phyloP scores from a whole-genome alignment of 495 filamentous ascomycete genomes.

The Lindgomyces ingoldianus region DNA sequence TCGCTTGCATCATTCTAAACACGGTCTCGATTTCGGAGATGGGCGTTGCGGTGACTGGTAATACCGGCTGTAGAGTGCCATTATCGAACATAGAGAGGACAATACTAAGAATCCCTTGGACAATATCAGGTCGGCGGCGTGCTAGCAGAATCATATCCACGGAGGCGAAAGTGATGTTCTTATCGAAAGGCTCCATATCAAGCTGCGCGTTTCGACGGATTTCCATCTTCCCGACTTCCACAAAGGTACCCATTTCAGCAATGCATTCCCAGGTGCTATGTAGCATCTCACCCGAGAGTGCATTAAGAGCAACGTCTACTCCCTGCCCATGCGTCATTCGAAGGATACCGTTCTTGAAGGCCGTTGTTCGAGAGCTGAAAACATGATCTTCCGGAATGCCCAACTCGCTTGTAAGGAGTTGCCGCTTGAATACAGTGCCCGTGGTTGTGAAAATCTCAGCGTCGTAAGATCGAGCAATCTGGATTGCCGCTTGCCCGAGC shows the following conservation, averaged over 20 bases:
- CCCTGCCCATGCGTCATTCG: constrained; percentile 52
- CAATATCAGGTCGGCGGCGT: neutral
- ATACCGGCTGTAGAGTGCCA: neutral
- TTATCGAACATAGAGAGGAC: neutral
- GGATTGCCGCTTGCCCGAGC: constrained; percentile 19
- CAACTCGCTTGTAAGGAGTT: constrained; percentile 4
- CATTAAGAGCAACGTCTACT: constrained; percentile 59
- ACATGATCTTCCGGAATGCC: constrained; percentile 4
- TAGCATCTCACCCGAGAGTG: constrained; percentile 48
- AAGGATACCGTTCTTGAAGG: neutral
- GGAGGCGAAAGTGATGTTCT: neutral
- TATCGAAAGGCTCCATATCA: neutral
- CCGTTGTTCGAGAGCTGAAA: neutral
- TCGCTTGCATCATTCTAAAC: neutral
- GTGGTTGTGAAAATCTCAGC: constrained; percentile 26
- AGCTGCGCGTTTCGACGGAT: neutral
- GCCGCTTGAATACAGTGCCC: neutral
- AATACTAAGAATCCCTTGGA: neutral
- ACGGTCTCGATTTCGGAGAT: neutral
- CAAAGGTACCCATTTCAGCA: constrained; percentile 53
- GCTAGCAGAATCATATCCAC: neutral
- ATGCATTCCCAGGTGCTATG: constrained; percentile 52
- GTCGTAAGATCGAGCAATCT: neutral
- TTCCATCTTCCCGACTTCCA: constrained; percentile 49
- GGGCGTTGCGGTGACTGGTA: neutral